Base-by-base conservation (phyloP, 2,329 filamentous ascomycete genomes). In the Capronia epimyces region DNA sequence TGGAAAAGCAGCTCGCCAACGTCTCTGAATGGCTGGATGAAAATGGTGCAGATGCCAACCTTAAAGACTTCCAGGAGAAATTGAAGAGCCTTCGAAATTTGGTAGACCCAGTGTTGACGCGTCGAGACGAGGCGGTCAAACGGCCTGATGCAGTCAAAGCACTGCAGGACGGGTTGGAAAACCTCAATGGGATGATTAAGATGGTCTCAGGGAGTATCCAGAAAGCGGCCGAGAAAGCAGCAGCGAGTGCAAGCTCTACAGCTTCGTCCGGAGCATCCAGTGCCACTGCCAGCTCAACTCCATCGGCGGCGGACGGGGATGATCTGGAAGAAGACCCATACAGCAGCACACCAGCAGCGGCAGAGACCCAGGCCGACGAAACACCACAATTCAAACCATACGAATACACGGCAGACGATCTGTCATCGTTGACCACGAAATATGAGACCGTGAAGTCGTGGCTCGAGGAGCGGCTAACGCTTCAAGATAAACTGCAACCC, bases 11-110 rank as follows among this genome's bases (percentile, higher is more conserved):
- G 63, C 77, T 88, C 32, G 77, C 79, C 54, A 79, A 81, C 43
- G 79, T 82, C 18, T 86, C 87, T 61, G 89, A 95, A 9, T 98
- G 93, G 91, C 81, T 98, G 53, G 93, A 95, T 66, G 87, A 81
- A 13, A 89, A 90, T 41, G 89, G 91, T 49, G 77, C 79, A 13
- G 83, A 89, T 43, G 90, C 93, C 3, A 76, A 80, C 29, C 83
- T 83, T 51, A 81, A 87, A 2, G 82, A 84, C 42, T 79, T 98
- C 62, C 87, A 84, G 67, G 77, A 80, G 49, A 88, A 84, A 66
- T 79, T 94, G 43, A 84, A 87, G 67, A 80, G 79, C 39, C 80
- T 98, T 43, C 84, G 88, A 65, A 80, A 82, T 46, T 79, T 96
- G 41, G 86, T 90, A 46, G 74, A 80, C 25, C 91, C 90, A 1